Conservation (phyloP, 2,329 filamentous ascomycete genomes). For the Periconia digitata region DNA sequence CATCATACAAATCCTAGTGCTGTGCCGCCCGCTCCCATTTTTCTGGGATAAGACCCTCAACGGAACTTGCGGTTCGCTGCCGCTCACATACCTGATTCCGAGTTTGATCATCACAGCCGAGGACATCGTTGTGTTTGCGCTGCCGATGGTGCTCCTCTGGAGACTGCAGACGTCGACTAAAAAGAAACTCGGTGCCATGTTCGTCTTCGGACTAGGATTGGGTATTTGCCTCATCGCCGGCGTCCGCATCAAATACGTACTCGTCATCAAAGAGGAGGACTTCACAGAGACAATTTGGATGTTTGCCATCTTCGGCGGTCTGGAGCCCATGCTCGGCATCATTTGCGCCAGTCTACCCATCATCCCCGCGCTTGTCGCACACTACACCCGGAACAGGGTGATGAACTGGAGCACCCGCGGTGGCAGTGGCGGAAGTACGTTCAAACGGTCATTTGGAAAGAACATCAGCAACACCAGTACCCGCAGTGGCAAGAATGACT, state of each 20-base stretch:
- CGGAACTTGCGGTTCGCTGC: slow-evolving; percentile 3
- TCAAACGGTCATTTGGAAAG: background rate
- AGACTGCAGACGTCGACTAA: slow-evolving; percentile 1
- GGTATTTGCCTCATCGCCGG: slow-evolving; percentile 10
- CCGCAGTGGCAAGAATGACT: background rate
- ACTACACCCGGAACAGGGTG: background rate
- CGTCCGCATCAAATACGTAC: slow-evolving; percentile 10
- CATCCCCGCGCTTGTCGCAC: slow-evolving; percentile 5
- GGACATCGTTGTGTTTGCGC: slow-evolving; percentile 8
- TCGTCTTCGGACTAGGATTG: slow-evolving; percentile 9
- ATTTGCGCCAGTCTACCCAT: slow-evolving; percentile 14
- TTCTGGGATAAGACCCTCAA: slow-evolving; percentile 10
- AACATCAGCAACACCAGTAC: background rate
- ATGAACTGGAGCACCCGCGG: slow-evolving; percentile 6
- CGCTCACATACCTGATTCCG: slow-evolving; percentile 9
- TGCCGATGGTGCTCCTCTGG: slow-evolving; percentile 11
- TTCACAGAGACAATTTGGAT: slow-evolving; percentile 8
- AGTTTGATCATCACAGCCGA: slow-evolving; percentile 6
- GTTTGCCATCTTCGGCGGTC: slow-evolving; percentile 10
- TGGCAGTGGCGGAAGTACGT: background rate
- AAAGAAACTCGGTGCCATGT: slow-evolving; percentile 7
- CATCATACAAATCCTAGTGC: slow-evolving; percentile 4
- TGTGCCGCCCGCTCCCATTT: slow-evolving; percentile 8
- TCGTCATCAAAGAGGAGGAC: slow-evolving; percentile 8
- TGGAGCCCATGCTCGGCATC: slow-evolving; percentile 17